Percentiles rank a stretch among this genome's conserved stretches.
phyloP scores from a whole-genome alignment of 1,284 basidiomycete species.

The Melampsora americana region DNA sequence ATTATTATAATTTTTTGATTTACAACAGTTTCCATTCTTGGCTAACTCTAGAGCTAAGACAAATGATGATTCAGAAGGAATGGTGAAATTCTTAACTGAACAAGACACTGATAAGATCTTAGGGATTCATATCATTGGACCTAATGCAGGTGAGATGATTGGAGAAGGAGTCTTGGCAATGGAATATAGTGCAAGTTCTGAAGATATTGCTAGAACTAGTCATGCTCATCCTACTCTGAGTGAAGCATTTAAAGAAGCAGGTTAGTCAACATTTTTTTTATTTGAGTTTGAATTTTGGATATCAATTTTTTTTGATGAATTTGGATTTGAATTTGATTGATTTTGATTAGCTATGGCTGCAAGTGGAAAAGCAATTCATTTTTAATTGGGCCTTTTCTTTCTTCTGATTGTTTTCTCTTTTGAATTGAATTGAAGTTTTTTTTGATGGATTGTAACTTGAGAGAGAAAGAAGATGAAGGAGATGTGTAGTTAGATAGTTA shows the following conservation, averaged over 20 bases:
- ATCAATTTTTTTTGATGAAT: neutral
- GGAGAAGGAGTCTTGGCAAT: slow-evolving; percentile 80
- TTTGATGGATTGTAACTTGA: neutral
- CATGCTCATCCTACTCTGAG: slow-evolving; percentile 72
- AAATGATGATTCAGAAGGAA: slow-evolving; percentile 75
- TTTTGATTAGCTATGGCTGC: slow-evolving; percentile 38
- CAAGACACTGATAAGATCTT: slow-evolving; percentile 90
- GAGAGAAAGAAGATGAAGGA: neutral
- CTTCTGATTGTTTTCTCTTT: neutral
- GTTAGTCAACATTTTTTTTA: slow-evolving; percentile 56
- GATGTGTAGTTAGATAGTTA: too few relatives aligned
- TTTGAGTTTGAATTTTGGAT: neutral
- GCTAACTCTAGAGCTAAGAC: slow-evolving; percentile 67
- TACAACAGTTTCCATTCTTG: slow-evolving; percentile 54
- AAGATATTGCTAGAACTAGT: slow-evolving; percentile 84
- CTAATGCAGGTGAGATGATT: slow-evolving; percentile 98
- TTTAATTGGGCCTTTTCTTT: too few relatives aligned
- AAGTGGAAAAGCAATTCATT: slow-evolving; percentile 37
- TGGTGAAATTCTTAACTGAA: slow-evolving; percentile 87
- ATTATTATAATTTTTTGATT: too few relatives aligned
- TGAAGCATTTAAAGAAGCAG: slow-evolving; percentile 55
- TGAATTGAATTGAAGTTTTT: neutral
- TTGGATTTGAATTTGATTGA: slow-evolving; percentile 4
- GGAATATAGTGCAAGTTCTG: slow-evolving; percentile 85
- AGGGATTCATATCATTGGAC: slow-evolving; percentile 66